Percentiles rank a stretch among this genome's conserved stretches.
Conservation (phyloP, 768 basidiomycete genomes). For the Pholiota conissans region DNA sequence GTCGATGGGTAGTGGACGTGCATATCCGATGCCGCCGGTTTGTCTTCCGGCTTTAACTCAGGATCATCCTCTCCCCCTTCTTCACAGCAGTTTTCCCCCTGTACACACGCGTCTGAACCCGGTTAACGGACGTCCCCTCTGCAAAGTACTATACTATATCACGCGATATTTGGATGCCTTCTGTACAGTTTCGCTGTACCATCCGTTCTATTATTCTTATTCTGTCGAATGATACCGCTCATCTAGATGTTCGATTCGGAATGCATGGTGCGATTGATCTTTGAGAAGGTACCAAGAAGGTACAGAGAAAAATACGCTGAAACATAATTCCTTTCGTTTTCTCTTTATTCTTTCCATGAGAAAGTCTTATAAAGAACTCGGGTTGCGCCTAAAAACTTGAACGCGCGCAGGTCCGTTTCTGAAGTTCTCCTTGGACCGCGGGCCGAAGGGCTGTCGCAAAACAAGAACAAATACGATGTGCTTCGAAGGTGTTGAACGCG, state of each 20-base stretch:
- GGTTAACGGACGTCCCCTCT: not conserved
- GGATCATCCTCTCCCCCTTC: not conserved
- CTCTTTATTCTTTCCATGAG: too few relatives aligned
- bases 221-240: not conserved
- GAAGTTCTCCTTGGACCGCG: not conserved
- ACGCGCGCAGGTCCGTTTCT: too few relatives aligned
- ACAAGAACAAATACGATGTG: not conserved
- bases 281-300: not conserved
- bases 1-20: not conserved
- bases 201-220: not conserved
- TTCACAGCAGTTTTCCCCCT: not conserved
- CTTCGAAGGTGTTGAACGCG: too few relatives aligned
- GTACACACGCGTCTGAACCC: not conserved
- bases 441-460: not conserved
- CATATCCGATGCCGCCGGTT: not conserved
- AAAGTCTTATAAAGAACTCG: too few relatives aligned
- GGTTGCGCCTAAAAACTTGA: too few relatives aligned
- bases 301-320: too few relatives aligned
- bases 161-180: too few relatives aligned
- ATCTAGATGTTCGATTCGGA: not conserved
- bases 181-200: not conserved
- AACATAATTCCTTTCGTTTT: too few relatives aligned
- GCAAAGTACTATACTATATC: not conserved
- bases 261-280: not conserved
- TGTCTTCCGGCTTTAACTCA: not conserved